Evolutionary conservation across 179 eudicot species (phyloP), one percentile per base, ranked within the genome.

Genomic region (Dionaea muscipula): DNA sequence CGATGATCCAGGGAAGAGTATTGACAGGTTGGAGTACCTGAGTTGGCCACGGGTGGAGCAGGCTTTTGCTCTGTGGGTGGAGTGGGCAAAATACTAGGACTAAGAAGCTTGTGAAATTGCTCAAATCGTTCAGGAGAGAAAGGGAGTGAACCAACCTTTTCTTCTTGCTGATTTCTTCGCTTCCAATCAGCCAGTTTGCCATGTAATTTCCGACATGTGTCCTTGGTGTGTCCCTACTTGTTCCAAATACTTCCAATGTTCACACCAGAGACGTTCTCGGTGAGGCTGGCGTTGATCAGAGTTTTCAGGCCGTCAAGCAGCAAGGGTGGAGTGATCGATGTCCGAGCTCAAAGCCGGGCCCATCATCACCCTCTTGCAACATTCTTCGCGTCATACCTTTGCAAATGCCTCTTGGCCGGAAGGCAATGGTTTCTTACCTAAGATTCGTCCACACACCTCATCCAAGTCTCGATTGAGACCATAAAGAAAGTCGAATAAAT

Each of bases 381-480:
- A 7, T 17, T 45, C 49, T 45, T 45, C 49, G n/a, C 49, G 6
- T 19, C 49, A 6, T 6, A 45, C 49, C 21, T 45, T 17, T 5
- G 49, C n/a, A 19, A 45, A 45, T 14, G 21, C 49, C 18, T 45
- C 49, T 45, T 17, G 9, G 21, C 7, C n/a, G n/a, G 49, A 14
- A 6, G 49, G 49, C n/a, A 45, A 45, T 7, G 49, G 49, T 45
- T 14, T 45, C 21, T 19, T 15, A 7, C 49, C 49, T 14, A 19
- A 19, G 49, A 45, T 45, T 5, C 49, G n/a, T 15, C 21, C 21
- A 14, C n/a, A 19, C 21, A 45, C 18, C 21, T 45, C 21, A 45
- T 45, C 49, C 49, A 45, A 45, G n/a, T 19, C 21, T 45, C 49
- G n/a, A 45, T 45, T 45, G 49, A 45, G 49, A 45, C 49, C 49